A percentile compares a stretch with the other conserved stretches of the same genome.
These are phyloP conservation scores for Komagataella pseudopastoris DNA, from an alignment of 805 yeast species.

Conservation along the genomic window DNA sequence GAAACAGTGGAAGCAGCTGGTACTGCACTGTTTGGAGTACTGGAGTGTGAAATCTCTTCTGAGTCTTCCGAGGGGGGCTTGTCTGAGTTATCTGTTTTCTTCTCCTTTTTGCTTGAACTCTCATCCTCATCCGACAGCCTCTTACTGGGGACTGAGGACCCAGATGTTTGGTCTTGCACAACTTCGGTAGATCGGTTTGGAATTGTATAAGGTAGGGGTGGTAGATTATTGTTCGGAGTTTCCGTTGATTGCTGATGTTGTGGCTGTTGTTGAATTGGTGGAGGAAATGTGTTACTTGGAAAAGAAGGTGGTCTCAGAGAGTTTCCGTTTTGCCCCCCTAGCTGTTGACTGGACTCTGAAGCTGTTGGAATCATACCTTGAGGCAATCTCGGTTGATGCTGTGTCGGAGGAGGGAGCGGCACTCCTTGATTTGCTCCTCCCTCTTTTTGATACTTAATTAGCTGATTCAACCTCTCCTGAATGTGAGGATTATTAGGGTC, in stretches of 20 bases:
- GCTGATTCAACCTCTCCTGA: slow-evolving; percentile 80
- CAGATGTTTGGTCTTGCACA: background rate
- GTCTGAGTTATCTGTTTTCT: background rate
- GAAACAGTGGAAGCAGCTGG: background rate
- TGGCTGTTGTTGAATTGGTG: slow-evolving; percentile 3
- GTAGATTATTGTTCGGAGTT: slow-evolving; percentile 2
- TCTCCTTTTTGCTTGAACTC: background rate
- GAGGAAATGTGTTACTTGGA: background rate
- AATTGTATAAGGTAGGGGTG: slow-evolving; percentile 1
- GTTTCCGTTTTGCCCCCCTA: background rate
- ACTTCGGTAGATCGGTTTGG: background rate
- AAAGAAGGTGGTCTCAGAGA: background rate
- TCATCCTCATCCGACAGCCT: background rate
- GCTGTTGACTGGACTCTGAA: slow-evolving; percentile 22
- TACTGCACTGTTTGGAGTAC: background rate
- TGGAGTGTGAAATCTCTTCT: background rate
- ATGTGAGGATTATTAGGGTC: slow-evolving; percentile 94
- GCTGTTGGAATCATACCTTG: slow-evolving; percentile 46
- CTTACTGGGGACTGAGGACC: background rate
- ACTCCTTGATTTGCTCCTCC: slow-evolving; percentile 41
- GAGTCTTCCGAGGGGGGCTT: background rate
- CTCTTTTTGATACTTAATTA: slow-evolving; percentile 58
- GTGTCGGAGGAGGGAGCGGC: slow-evolving; percentile 47
- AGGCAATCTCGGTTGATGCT: slow-evolving; percentile 49
- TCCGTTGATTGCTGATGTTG: slow-evolving; percentile 5